Evolutionary conservation across 768 basidiomycete genomes (phyloP).

Genomic region (Lyophyllum atratum): DNA sequence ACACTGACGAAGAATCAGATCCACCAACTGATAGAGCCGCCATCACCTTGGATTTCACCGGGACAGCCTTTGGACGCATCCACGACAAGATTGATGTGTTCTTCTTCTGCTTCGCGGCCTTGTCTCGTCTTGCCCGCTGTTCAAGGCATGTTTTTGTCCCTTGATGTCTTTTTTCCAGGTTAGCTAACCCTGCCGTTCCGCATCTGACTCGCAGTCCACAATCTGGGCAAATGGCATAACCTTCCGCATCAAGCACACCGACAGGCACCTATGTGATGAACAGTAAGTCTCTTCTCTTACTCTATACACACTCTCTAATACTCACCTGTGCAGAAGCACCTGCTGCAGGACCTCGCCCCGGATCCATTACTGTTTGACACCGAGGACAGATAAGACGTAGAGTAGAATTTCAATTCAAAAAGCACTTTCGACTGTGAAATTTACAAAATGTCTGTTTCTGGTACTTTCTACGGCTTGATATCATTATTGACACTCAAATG

Average conservation of each 20-base stretch:
- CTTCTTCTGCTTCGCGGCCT: slow-evolving; percentile 5
- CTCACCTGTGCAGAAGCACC: too few species aligned
- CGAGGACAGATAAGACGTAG: too few species aligned
- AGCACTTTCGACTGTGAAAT: too few species aligned
- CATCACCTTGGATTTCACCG: neutral
- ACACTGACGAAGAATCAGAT: neutral
- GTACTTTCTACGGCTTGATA: neutral
- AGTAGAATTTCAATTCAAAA: too few species aligned
- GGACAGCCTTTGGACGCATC: neutral
- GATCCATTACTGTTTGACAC: too few species aligned
- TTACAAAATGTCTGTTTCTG: neutral
- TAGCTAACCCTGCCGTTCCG: slow-evolving; percentile 15
- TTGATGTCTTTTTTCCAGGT: slow-evolving; percentile 16
- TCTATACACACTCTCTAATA: too few species aligned
- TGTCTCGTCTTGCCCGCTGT: slow-evolving; percentile 12
- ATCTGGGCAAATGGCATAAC: slow-evolving; percentile 19
- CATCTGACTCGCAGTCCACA: slow-evolving; percentile 15
- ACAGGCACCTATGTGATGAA: neutral
- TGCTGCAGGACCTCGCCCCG: too few species aligned
- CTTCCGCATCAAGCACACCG: neutral
- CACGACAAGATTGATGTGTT: slow-evolving; percentile 12
- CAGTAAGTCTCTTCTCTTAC: too few species aligned
- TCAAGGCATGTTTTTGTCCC: slow-evolving; percentile 11
- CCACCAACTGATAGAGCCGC: neutral
- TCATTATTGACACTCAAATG: neutral